Evolutionary conservation across 2,329 filamentous ascomycete species (phyloP).

Genomic region (Beauveria sp.): DNA sequence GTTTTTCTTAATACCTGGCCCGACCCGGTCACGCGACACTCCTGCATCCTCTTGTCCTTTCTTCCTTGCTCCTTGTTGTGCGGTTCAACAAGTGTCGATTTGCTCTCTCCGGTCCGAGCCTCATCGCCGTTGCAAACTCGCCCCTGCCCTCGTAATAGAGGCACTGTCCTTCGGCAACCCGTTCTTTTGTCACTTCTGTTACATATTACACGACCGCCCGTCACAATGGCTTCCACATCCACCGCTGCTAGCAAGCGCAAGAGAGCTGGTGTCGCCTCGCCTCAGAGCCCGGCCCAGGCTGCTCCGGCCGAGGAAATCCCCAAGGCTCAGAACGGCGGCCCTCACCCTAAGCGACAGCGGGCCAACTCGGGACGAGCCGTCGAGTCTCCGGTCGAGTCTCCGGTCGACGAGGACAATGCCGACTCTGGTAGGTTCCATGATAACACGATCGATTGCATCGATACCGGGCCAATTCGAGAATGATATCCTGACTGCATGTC

Average conservation of each 20-base stretch:
- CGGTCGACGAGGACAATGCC: slow-evolving; percentile 34
- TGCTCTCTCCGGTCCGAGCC: neutral
- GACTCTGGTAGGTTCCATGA: slow-evolving; percentile 55
- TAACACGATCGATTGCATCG: slow-evolving; percentile 27
- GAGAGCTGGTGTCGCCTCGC: slow-evolving; percentile 52
- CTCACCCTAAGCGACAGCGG: slow-evolving; percentile 72
- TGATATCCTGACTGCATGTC: slow-evolving; percentile 35
- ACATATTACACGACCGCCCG: neutral
- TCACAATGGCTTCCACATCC: slow-evolving; percentile 52
- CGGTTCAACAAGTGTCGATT: neutral
- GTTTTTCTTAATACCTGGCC: slow-evolving; percentile 1
- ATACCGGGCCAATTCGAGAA: slow-evolving; percentile 52
- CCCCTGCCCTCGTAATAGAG: neutral
- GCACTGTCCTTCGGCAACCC: neutral
- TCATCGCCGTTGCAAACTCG: neutral
- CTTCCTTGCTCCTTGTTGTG: neutral
- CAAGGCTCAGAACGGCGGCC: slow-evolving; percentile 46
- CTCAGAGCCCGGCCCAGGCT: slow-evolving; percentile 54
- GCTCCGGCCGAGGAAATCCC: slow-evolving; percentile 75
- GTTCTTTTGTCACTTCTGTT: neutral
- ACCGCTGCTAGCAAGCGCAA: slow-evolving; percentile 68
- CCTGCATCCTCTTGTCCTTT: neutral
- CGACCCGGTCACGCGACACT: slow-evolving; percentile 11
- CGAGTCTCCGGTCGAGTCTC: slow-evolving; percentile 28
- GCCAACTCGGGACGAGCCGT: slow-evolving; percentile 49